phyloP scores from a whole-genome alignment of 169 alveolate species.

The Cryptosporidium parvum region DNA sequence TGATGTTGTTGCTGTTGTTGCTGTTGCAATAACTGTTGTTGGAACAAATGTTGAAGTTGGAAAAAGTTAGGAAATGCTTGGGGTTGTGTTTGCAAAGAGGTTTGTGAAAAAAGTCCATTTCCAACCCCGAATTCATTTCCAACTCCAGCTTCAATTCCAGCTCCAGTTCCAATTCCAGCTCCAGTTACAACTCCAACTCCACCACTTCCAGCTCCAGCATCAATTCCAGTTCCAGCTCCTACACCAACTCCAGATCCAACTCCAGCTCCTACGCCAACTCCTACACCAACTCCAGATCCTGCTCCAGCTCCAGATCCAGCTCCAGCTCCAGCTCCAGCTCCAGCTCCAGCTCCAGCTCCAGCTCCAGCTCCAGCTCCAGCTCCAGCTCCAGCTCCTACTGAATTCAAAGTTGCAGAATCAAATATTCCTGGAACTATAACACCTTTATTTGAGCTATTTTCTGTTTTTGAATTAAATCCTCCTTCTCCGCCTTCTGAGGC shows the following conservation, averaged over 20 bases:
- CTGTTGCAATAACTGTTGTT: constrained; percentile 18
- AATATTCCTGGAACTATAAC: background rate
- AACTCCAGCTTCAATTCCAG: background rate
- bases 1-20: constrained; percentile 28
- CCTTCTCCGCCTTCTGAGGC: background rate
- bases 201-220: background rate
- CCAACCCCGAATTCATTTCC: background rate
- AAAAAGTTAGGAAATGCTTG: constrained; percentile 22
- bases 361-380: background rate
- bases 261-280: background rate
- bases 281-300: background rate
- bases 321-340: background rate
- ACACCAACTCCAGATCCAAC: no score
- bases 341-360: background rate
- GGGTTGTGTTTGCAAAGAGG: constrained; percentile 1
- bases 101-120: background rate
- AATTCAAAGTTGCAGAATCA: background rate
- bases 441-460: background rate
- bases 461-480: background rate
- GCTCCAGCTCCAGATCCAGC: background rate
- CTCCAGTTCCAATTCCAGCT: background rate
- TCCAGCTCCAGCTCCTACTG: background rate
- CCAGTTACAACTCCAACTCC: no score
- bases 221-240: background rate
- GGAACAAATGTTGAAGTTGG: constrained; percentile 48